phyloP scores from a whole-genome alignment of 2,329 filamentous ascomycete genomes.

The Epichloe hybrida region DNA sequence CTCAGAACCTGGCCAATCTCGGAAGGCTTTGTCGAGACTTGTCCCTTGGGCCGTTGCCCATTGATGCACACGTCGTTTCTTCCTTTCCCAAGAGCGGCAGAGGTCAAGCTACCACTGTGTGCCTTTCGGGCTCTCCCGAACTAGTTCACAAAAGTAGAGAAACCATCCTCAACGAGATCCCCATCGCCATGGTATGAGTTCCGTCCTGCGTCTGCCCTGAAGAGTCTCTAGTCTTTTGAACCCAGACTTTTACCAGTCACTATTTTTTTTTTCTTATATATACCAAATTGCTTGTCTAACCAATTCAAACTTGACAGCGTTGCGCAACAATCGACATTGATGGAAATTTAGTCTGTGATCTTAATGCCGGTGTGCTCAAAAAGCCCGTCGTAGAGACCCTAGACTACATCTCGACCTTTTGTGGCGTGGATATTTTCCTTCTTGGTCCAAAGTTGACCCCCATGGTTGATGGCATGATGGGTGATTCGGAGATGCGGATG shows the following conservation, averaged over 20 bases:
- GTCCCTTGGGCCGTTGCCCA: slow-evolving; percentile 53
- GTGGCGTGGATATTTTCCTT: slow-evolving; percentile 92
- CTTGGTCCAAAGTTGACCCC: slow-evolving; percentile 79
- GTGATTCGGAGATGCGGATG: slow-evolving; percentile 68
- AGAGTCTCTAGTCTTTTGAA: neutral
- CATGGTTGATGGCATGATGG: slow-evolving; percentile 60
- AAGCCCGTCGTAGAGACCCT: slow-evolving; percentile 69
- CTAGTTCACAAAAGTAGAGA: slow-evolving; percentile 81
- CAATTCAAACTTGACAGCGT: slow-evolving; percentile 31
- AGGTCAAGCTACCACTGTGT: slow-evolving; percentile 71
- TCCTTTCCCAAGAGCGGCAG: slow-evolving; percentile 62
- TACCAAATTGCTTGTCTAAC: neutral
- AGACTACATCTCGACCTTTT: slow-evolving; percentile 74
- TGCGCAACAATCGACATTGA: slow-evolving; percentile 91
- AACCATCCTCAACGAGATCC: slow-evolving; percentile 80
- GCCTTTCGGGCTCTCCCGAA: slow-evolving; percentile 76
- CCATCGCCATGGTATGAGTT: slow-evolving; percentile 71
- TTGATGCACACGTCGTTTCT: slow-evolving; percentile 74
- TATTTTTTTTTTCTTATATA: neutral
- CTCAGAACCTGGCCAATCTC: slow-evolving; percentile 70
- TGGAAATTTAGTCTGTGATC: slow-evolving; percentile 74
- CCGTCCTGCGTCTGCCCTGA: neutral
- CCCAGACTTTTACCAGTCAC: neutral
- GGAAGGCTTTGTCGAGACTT: slow-evolving; percentile 71
- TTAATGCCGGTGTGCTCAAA: slow-evolving; percentile 52